phyloP scores from a whole-genome alignment of 2,329 filamentous ascomycete genomes.

The Colletotrichum theobromicola region DNA sequence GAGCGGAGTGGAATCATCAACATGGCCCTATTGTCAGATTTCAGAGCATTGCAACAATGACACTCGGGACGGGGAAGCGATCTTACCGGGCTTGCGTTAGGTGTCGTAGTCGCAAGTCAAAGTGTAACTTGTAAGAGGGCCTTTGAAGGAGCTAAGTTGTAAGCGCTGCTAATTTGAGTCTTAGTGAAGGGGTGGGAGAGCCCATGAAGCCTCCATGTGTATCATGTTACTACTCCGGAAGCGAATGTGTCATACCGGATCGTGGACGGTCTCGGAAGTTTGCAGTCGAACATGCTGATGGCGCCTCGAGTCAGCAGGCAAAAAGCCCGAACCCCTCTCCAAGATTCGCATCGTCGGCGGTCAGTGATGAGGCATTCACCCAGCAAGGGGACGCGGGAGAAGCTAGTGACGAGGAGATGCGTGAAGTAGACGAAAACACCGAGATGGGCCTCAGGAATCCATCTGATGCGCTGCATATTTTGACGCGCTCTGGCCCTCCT shows the following conservation, averaged over 20 bases:
- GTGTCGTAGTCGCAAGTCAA: background rate
- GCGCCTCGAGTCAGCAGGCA: background rate
- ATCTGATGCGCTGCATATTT: background rate
- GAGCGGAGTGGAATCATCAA: background rate
- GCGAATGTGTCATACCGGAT: background rate
- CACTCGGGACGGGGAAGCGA: background rate
- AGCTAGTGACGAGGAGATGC: background rate
- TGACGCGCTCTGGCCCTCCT: background rate
- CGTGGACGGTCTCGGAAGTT: background rate
- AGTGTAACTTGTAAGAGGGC: background rate
- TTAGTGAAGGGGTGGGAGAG: background rate
- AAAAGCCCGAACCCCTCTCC: background rate
- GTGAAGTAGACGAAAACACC: background rate
- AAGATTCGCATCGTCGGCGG: background rate
- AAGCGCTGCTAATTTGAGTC: background rate
- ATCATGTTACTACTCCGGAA: background rate
- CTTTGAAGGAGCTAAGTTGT: too few species aligned
- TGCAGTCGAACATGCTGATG: background rate
- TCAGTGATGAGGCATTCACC: rapidly evolving
- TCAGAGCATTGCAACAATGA: background rate
- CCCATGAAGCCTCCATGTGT: background rate
- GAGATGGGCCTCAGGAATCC: background rate
- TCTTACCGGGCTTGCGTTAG: background rate
- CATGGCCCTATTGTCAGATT: background rate
- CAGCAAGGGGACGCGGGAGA: rapidly evolving